Percentiles rank a stretch among this genome's conserved stretches.
Conservation (phyloP, 2,329 filamentous ascomycete genomes). For the Dactylellina haptotyla region DNA sequence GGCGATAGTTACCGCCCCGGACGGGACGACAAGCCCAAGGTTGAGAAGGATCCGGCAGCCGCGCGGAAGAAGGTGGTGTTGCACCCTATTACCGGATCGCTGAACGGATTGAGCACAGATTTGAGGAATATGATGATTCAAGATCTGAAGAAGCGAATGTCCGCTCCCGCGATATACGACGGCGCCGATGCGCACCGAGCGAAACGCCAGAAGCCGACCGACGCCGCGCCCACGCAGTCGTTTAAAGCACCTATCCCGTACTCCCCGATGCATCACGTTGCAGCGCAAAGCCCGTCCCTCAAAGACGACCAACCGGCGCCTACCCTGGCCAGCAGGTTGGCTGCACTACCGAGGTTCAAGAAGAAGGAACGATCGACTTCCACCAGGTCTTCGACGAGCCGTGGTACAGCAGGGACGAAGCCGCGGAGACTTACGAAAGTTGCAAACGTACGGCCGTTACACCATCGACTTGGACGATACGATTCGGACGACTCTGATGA, state of each 20-base stretch:
- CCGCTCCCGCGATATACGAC: conserved; percentile 79
- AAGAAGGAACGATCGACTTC: conserved; percentile 70
- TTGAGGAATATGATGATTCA: conserved; percentile 86
- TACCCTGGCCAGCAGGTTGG: conserved; percentile 68
- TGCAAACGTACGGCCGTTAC: conserved; percentile 77
- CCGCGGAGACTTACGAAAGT: conserved; percentile 71
- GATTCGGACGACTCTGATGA: conserved; percentile 74
- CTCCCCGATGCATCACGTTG: conserved; percentile 69
- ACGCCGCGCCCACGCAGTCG: conserved; percentile 70
- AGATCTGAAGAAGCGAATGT: conserved; percentile 88
- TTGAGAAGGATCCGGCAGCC: conserved; percentile 61
- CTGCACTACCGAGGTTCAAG: conserved; percentile 77
- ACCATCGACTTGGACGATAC: conserved; percentile 79
- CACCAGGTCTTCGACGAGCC: conserved; percentile 71
- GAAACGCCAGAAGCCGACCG: conserved; percentile 82
- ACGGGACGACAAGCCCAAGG: conserved; percentile 81
- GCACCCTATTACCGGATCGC: conserved; percentile 86
- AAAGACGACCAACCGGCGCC: conserved; percentile 69
- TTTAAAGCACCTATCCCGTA: conserved; percentile 67
- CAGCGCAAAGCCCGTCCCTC: conserved; percentile 71
- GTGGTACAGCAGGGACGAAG: conserved; percentile 24
- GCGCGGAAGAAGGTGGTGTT: conserved; percentile 90
- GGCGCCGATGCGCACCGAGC: conserved; percentile 82
- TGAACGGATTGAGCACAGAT: conserved; percentile 80
- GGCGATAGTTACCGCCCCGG: conserved; percentile 74